These are phyloP conservation scores for Pseudodiploospora longispora DNA, from an alignment of 2,329 filamentous ascomycete genomes.

Conservation along the genomic window DNA sequence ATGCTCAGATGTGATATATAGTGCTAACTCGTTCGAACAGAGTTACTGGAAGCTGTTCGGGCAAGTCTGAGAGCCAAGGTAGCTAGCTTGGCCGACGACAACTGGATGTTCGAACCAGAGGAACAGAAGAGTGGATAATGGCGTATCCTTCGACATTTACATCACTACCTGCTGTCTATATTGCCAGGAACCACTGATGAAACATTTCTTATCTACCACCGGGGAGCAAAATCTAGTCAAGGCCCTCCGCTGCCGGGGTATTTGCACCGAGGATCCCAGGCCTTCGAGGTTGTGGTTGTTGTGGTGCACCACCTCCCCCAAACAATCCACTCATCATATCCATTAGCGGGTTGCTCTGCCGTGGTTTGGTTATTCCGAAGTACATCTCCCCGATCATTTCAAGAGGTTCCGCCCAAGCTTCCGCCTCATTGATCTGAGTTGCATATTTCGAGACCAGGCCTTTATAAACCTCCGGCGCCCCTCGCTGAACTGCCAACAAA, in stretches of 20 bases:
- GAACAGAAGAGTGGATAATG: slow-evolving; percentile 32
- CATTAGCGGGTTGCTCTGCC: slow-evolving; percentile 85
- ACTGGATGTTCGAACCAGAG: slow-evolving; percentile 84
- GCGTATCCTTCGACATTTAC: slow-evolving; percentile 6
- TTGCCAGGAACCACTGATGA: slow-evolving; percentile 10
- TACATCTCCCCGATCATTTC: slow-evolving; percentile 93
- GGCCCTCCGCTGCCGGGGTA: slow-evolving; percentile 47
- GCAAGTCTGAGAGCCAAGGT: slow-evolving; percentile 66
- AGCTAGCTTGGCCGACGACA: slow-evolving; percentile 67
- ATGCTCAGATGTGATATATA: neutral
- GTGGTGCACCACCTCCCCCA: slow-evolving; percentile 59
- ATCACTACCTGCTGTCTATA: slow-evolving; percentile 16
- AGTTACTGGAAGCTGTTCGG: slow-evolving; percentile 61
- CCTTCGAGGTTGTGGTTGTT: slow-evolving; percentile 27
- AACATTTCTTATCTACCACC: slow-evolving; percentile 10
- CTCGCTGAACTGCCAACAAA: slow-evolving; percentile 74
- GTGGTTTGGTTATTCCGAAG: slow-evolving; percentile 82
- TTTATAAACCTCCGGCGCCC: slow-evolving; percentile 68
- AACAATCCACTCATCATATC: slow-evolving; percentile 98
- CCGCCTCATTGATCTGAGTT: slow-evolving; percentile 65
- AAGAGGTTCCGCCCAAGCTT: slow-evolving; percentile 72
- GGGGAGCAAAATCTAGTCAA: slow-evolving; percentile 38
- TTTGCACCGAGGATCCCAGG: slow-evolving; percentile 37
- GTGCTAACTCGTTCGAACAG: slow-evolving; percentile 27
- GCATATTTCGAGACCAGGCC: slow-evolving; percentile 78